Percentiles rank a stretch among this genome's conserved stretches.
Conservation (phyloP, 1,139 yeast species). For the Geotrichum klebahnii region DNA sequence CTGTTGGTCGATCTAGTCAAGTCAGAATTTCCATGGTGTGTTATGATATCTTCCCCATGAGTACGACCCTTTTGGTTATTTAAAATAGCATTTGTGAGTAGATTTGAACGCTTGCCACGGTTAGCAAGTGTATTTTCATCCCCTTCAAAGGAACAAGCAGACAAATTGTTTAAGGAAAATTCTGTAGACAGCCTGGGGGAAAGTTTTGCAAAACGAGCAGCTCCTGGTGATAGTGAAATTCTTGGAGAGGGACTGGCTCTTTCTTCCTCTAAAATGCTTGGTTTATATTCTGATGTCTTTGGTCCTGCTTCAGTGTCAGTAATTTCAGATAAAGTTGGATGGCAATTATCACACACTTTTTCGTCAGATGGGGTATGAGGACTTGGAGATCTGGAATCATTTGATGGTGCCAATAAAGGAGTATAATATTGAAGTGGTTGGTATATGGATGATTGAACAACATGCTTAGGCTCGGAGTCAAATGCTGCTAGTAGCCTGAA, state of each 20-base stretch:
- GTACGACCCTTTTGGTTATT: background rate
- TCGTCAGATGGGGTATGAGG: background rate
- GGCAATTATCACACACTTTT: constrained; percentile 6
- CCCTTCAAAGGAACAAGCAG: background rate
- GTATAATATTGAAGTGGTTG: constrained; percentile 16
- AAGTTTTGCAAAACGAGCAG: constrained; percentile 11
- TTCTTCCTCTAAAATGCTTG: background rate
- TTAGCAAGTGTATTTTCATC: constrained; percentile 2
- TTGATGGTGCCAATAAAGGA: constrained; percentile 11
- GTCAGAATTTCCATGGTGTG: constrained; percentile 5
- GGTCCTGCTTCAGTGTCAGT: background rate
- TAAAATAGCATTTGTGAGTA: constrained; percentile 1
- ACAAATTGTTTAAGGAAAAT: background rate
- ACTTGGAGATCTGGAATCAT: background rate
- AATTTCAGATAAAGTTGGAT: background rate
- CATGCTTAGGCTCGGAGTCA: constrained; percentile 22
- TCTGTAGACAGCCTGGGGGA: constrained; percentile 12
- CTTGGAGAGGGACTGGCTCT: background rate
- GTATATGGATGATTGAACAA: constrained; percentile 17
- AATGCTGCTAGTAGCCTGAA: constrained; percentile 18
- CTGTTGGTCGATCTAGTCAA: background rate
- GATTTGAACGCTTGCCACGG: background rate
- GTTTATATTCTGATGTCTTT: background rate
- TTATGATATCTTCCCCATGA: background rate
- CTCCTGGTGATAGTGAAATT: constrained; percentile 12